Base-by-base conservation (phyloP, 2,329 filamentous ascomycete species). In the Acrocalymma vagum region DNA sequence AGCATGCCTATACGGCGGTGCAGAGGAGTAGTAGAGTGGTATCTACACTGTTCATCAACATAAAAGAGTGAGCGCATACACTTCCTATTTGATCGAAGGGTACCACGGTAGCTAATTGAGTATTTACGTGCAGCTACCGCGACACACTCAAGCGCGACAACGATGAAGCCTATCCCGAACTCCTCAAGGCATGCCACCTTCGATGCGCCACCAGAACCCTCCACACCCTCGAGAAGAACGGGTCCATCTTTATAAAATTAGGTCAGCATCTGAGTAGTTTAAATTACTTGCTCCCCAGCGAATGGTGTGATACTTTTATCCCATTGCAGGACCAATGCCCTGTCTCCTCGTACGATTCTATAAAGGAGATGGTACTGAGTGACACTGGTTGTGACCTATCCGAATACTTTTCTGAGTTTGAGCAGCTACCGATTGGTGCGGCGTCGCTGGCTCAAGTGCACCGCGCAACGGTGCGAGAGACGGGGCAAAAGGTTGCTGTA, bases 191-290 rank as follows among this genome's bases (percentile, higher is more conserved):
- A 50, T 97, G 94, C 65, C 94, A 99, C 71, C 87, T 95, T 67
- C 83, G 94, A 70, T 99, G 94, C 73, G 94, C 94, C 20, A 82
- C 90, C 60, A 84, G 94, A 48, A 96, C 94, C 1, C 76, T 97
- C 27, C 81, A 80, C 42, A 92, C 95, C 2, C 75, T 97, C 52
- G 94, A 99, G 78, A 90, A 89, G 77, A 97, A 96, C 70, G 94
- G 95, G 17, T 95, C 93, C 18, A 96, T 99, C 51, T 99, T 97
- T 60, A 97, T 99, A 69, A 99, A 99, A 72, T 77, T 99, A 25
- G 94, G 94, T 6, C 94, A 99, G 62, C 94, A 99, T 72, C 71
- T 99, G 71, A 96, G 90, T 69, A 93, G 90, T 51, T 89, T 97
- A 88, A 95, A 94, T 63, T 97, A 97, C 68, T 80, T 97, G 8